Evolutionary conservation across 352 stramenopile genomes (phyloP), one percentile per base, ranked within the genome.

Genomic region (Pythium brachiatum): DNA sequence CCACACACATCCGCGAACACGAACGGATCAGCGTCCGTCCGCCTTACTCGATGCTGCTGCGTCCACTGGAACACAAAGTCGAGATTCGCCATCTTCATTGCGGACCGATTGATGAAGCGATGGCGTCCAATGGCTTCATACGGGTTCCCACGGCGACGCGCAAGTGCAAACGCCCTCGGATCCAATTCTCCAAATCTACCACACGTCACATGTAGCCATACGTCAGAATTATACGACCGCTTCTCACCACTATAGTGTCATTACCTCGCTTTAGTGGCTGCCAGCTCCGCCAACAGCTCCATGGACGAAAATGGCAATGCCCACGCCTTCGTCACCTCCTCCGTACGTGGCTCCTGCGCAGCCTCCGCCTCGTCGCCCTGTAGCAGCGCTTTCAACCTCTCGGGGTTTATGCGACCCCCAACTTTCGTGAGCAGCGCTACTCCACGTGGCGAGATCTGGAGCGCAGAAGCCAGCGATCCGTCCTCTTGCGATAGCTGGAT

Each of bases 1-100:
- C 85, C 85, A 48, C 85, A 94, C 29, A 92, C 65, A 51, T 94
- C 85, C 6, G 74, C 78, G 64, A 94, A 94, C 16, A 69, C 73
- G n/a, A 88, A 88, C 2, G 38, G 16, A 29, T 72, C 29, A 7
- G n/a, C 20, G 2, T 16, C 12, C 52, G 15, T 15, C n/a, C 11
- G 9, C 11, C 11, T 2, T 13, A 46, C 34, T 39, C 18, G 23
- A 31, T 34, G 23, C 18, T 25, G 48, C 16, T 54, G 51, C 26
- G 80, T 90, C 69, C 70, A 88, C 9, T 67, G 20, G 36, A 91
- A 89, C 11, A 90, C 55, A 48, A 83, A 68, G 57, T 94, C 81
- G 48, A 94, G 60, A 27, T 88, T 83, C 51, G 78, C 85, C 46
- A 94, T 68, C 55, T 94, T 94, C 79, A 94, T 89, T 3, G 85